Base-by-base conservation (phyloP, 2,329 filamentous ascomycete genomes). In the Alternaria gansuensis region DNA sequence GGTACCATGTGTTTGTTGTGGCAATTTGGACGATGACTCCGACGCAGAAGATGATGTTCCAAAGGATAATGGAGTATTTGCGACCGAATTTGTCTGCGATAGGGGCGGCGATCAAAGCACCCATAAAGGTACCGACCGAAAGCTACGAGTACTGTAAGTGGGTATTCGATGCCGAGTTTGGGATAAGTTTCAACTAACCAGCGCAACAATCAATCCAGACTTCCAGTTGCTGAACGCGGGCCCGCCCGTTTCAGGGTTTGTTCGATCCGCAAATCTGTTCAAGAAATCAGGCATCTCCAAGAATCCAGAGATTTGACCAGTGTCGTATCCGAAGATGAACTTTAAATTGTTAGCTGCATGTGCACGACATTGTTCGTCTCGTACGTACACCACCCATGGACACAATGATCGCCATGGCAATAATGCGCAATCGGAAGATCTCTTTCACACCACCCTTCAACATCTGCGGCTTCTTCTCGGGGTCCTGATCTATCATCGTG, bases 121-220 rank as follows among this genome's bases (percentile, higher is more conserved):
- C 90, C 60, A 92, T 86, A 73, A 93, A 90, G 6, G 90, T 92
- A 29, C 90, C 90, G 23, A 88, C 88, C 0, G 88, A 92, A 14
- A 92, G 82, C 17, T 17, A 17, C 17, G 17, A 17, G 17, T 17
- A 17, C 17, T 17, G 17, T 17, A 17, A 17, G 17, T 17, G 17
- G 17, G 17, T 17, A 17, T 17, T 17, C 17, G 17, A 17, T 17
- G 17, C 17, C 17, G 17, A 17, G 17, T 17, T 17, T 17, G 17
- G 17, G 17, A 17, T 17, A 17, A 17, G 17, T 17, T 17, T 17
- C 17, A 17, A 17, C 17, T 17, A 17, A 17, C 17, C 45, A 77
- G 55, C 11, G 68, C 75, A 28, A 77, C 75, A 37, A 77, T 77
- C 21, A 74, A 67, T 24, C 75, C 75, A 33, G 69, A 71, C 34